phyloP scores from a whole-genome alignment of 768 basidiomycete species.

The Omphalotus guepiniiformis region DNA sequence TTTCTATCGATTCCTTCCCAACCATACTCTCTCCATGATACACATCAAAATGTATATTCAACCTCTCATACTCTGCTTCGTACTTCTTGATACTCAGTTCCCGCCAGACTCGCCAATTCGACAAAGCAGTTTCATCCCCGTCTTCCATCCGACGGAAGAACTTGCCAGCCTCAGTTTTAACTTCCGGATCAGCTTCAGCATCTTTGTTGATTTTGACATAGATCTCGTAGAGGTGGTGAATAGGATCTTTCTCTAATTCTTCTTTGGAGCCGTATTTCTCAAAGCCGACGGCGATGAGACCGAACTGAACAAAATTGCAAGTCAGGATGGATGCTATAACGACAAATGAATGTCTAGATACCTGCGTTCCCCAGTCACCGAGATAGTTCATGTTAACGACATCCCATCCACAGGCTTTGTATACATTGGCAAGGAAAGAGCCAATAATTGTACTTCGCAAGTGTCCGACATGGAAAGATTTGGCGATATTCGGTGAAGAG shows the following conservation, averaged over 20 bases:
- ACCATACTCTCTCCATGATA: conserved; percentile 91
- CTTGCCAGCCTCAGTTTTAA: conserved; percentile 71
- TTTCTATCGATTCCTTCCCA: conserved; percentile 66
- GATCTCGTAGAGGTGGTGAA: conserved; percentile 91
- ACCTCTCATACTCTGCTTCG: conserved; percentile 76
- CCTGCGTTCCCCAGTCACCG: conserved; percentile 98
- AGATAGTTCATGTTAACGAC: conserved; percentile 92
- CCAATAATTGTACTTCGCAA: conserved; percentile 98
- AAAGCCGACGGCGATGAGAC: conserved; percentile 86
- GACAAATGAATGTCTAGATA: conserved; percentile 28
- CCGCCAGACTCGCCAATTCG: conserved; percentile 92
- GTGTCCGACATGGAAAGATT: conserved; percentile 97
- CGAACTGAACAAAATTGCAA: conserved; percentile 52
- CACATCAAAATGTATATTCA: conserved; percentile 89
- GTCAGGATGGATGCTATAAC: background rate
- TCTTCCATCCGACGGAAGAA: conserved; percentile 97
- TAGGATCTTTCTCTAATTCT: conserved; percentile 80
- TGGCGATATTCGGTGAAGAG: conserved; percentile 96
- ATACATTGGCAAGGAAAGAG: conserved; percentile 87
- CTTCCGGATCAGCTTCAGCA: conserved; percentile 63
- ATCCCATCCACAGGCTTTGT: conserved; percentile 91
- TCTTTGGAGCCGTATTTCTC: conserved; percentile 88
- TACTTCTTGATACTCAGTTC: conserved; percentile 89
- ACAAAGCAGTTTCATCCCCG: conserved; percentile 78
- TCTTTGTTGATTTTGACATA: conserved; percentile 95